phyloP scores from a whole-genome alignment of 257 asterid genomes.

The Echium plantagineum region DNA sequence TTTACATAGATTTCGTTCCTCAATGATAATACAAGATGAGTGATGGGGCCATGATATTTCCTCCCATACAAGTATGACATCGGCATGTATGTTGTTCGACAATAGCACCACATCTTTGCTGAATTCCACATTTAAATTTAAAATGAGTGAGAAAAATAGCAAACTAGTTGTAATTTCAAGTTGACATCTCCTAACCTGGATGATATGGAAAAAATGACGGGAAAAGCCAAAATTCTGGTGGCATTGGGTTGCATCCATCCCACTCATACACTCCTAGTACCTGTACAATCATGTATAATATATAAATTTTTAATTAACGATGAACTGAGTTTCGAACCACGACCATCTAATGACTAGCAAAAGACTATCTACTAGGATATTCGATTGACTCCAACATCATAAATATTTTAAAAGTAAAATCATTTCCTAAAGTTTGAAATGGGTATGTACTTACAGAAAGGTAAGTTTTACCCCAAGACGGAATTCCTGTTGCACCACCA shows the following conservation, averaged over 20 bases:
- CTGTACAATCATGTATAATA: no score
- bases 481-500: slow-evolving; percentile 74
- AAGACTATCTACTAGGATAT: no score
- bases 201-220: slow-evolving; percentile 68
- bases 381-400: no score
- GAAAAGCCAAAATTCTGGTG: slow-evolving; percentile 82
- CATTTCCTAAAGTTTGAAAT: no score
- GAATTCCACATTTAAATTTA: slow-evolving; percentile 7
- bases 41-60: slow-evolving; percentile 55
- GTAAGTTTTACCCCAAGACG: slow-evolving; percentile 83
- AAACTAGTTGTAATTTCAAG: no score
- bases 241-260: slow-evolving; percentile 91
- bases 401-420: no score
- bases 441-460: slow-evolving; percentile 69
- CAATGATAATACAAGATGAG: slow-evolving; percentile 48
- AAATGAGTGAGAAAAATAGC: neutral
- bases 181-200: slow-evolving; percentile 36
- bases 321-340: no score
- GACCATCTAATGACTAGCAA: no score
- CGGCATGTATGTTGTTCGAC: slow-evolving; percentile 77
- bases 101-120: slow-evolving; percentile 85
- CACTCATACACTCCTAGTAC: slow-evolving; percentile 84
- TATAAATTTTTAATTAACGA: no score
- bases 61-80: slow-evolving; percentile 76
- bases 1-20: slow-evolving; percentile 50